Conservation (phyloP, 306 rosid species). For the Acmispon strigosus region DNA sequence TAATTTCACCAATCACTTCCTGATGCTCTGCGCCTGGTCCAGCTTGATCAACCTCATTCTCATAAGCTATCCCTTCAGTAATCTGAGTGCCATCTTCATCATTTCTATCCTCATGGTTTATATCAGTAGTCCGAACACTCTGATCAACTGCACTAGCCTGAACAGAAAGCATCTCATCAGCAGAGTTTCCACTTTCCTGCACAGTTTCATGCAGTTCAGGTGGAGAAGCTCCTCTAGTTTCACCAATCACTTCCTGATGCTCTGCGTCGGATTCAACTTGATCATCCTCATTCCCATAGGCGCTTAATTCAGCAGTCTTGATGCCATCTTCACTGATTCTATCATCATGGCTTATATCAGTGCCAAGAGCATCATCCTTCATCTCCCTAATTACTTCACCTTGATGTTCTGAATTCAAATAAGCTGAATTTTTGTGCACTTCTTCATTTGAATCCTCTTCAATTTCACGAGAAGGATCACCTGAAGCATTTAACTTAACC, state of each 20-base stretch:
- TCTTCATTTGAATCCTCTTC: slow-evolving; percentile 26
- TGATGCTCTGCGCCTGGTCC: too few relatives aligned
- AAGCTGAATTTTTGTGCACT: slow-evolving; percentile 10
- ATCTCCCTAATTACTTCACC: slow-evolving; percentile 15
- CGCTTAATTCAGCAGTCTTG: slow-evolving; percentile 21
- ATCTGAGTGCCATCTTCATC: too few relatives aligned
- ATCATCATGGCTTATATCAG: slow-evolving; percentile 15
- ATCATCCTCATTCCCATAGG: slow-evolving; percentile 6
- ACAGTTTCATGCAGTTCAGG: background rate
- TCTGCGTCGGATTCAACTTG: slow-evolving; percentile 19
- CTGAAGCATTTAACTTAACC: slow-evolving; percentile 22
- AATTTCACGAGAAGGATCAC: slow-evolving; percentile 16
- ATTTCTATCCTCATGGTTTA: too few relatives aligned
- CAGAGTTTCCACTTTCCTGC: background rate
- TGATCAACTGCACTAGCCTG: too few relatives aligned
- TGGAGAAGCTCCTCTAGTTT: slow-evolving; percentile 30
- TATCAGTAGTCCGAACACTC: too few relatives aligned
- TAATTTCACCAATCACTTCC: too few relatives aligned
- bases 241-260: slow-evolving; percentile 20
- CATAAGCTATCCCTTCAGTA: too few relatives aligned
- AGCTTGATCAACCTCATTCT: too few relatives aligned
- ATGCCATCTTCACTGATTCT: slow-evolving; percentile 11
- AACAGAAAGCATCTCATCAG: too few relatives aligned
- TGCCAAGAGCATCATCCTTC: slow-evolving; percentile 11
- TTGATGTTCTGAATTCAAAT: slow-evolving; percentile 14